Evolutionary conservation across 2,329 filamentous ascomycete species (phyloP).

Genomic region (Botrytis fragariae): DNA sequence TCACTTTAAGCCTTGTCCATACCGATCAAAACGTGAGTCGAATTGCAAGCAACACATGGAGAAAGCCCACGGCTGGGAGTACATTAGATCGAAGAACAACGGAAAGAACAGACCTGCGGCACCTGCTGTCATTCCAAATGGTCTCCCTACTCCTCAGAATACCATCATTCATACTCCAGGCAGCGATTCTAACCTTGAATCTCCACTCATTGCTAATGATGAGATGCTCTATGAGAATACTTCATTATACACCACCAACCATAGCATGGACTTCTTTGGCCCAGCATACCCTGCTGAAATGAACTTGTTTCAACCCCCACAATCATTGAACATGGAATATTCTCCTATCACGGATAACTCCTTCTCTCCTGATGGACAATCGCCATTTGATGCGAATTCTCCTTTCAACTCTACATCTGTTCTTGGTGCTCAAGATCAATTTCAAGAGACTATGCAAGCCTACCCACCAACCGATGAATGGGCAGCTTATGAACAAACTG

Average conservation of each 20-base stretch:
- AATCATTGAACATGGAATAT: constrained; percentile 32
- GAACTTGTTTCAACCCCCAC: constrained; percentile 30
- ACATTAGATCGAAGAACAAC: constrained; percentile 89
- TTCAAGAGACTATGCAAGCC: constrained; percentile 59
- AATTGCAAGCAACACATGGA: constrained; percentile 99
- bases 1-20: constrained; percentile 77
- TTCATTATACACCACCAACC: constrained; percentile 27
- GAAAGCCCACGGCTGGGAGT: constrained; percentile 89
- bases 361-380: constrained; percentile 32
- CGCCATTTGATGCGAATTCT: constrained; percentile 43
- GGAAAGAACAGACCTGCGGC: constrained; percentile 53
- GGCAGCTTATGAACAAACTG: constrained; percentile 55
- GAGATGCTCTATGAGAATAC: constrained; percentile 28
- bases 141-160: constrained; percentile 58
- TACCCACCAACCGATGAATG: constrained; percentile 49
- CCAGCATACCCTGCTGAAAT: constrained; percentile 25
- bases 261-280: constrained; percentile 15
- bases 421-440: constrained; percentile 46
- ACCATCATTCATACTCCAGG: constrained; percentile 57
- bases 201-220: constrained; percentile 33
- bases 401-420: constrained; percentile 14
- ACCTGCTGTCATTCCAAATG: constrained; percentile 41
- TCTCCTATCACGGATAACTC: constrained; percentile 35
- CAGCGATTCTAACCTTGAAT: constrained; percentile 43
- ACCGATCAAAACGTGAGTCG: constrained; percentile 91